These are phyloP conservation scores for Myxozyma mucilagina DNA, from an alignment of 805 yeast genomes.

Conservation along the genomic window DNA sequence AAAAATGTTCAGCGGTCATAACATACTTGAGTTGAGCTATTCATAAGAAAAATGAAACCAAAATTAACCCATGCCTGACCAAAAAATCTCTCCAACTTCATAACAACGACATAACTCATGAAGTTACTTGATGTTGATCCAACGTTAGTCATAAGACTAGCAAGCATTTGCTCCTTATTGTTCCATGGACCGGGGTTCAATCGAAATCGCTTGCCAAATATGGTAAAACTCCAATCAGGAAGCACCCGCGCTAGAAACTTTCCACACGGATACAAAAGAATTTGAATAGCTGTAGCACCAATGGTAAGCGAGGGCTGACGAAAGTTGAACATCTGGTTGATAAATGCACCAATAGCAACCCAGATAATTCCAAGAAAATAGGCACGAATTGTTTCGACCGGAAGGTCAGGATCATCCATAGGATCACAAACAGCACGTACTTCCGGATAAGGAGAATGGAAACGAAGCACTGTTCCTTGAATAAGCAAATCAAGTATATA, in stretches of 20 bases:
- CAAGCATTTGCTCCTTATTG: slow-evolving; percentile 35
- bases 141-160: slow-evolving; percentile 26
- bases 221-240: slow-evolving; percentile 24
- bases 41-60: slow-evolving; percentile 56
- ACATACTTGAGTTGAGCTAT: slow-evolving; percentile 51
- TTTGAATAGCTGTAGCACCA: slow-evolving; percentile 63
- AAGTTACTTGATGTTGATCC: slow-evolving; percentile 2
- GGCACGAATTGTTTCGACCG: slow-evolving; percentile 20
- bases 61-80: slow-evolving; percentile 40
- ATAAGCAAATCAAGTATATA: slow-evolving; percentile 10
- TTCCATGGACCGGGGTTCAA: slow-evolving; percentile 66
- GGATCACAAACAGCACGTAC: slow-evolving; percentile 66
- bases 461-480: slow-evolving; percentile 13
- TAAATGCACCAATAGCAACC: slow-evolving; percentile 58
- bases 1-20: slow-evolving; percentile 35
- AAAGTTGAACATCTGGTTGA: slow-evolving; percentile 59
- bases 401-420: slow-evolving; percentile 47
- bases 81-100: slow-evolving; percentile 43
- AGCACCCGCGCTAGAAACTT: slow-evolving; percentile 32
- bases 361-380: slow-evolving; percentile 52
- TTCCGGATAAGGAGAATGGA: slow-evolving; percentile 56
- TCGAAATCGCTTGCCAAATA: slow-evolving; percentile 42
- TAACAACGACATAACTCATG: slow-evolving; percentile 7
- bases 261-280: slow-evolving; percentile 63
- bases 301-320: slow-evolving; percentile 60